Percentiles rank a stretch among this genome's conserved stretches.
Evolutionary conservation across 192 early-diverging fungal species (phyloP).

Genomic region (Gaertneriomyces semiglobifer): DNA sequence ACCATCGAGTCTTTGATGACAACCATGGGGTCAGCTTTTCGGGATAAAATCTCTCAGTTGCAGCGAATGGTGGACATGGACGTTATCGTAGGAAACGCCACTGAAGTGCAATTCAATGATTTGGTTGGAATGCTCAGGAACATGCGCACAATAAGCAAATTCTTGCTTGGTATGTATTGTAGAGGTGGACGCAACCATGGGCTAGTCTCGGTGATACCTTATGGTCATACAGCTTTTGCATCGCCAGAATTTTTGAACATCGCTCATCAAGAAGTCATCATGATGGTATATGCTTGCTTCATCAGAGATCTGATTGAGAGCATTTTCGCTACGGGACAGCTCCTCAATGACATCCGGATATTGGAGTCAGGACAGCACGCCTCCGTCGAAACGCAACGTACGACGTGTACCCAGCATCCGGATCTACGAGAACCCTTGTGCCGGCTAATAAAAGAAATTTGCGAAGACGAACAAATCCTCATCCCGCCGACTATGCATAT

Average conservation of each 20-base stretch:
- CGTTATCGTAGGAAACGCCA: background rate
- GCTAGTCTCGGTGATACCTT: background rate
- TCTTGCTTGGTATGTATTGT: background rate
- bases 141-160: background rate
- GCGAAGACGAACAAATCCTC: constrained; percentile 1
- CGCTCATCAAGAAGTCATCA: background rate
- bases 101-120: background rate
- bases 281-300: constrained; percentile 5
- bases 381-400: background rate
- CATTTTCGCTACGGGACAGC: constrained; percentile 2
- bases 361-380: background rate
- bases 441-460: background rate
- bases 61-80: background rate
- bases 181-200: background rate
- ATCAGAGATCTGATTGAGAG: constrained; percentile 4
- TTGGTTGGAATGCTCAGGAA: background rate
- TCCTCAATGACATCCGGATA: constrained; percentile 3
- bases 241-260: background rate
- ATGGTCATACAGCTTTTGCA: background rate
- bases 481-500: constrained; percentile 10
- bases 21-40: background rate
- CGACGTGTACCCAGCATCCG: background rate
- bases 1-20: background rate
- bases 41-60: background rate
- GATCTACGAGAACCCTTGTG: constrained; percentile 9